These are phyloP conservation scores for Collariella sp. DNA, from an alignment of 495 filamentous ascomycete genomes.

Conservation along the genomic window DNA sequence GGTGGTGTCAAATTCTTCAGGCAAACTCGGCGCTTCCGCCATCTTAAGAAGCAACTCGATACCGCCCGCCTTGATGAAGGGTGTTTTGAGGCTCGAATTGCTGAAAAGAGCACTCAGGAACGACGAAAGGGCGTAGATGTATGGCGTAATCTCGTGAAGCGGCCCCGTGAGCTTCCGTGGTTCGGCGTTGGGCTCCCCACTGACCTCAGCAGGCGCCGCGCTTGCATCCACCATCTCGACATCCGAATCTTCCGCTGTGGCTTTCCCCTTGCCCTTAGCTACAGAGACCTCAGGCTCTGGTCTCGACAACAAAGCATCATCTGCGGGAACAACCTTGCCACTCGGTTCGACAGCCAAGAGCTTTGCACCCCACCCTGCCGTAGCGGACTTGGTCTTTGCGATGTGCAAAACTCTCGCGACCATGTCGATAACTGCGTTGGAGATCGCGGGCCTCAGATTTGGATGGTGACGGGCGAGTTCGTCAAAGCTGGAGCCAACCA, in stretches of 20 bases:
- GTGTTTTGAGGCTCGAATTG: slow-evolving; percentile 63
- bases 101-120: slow-evolving; percentile 73
- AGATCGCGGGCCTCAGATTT: slow-evolving; percentile 63
- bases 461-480: slow-evolving; percentile 94
- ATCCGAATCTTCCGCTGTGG: slow-evolving; percentile 36
- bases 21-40: slow-evolving; percentile 66
- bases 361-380: slow-evolving; percentile 66
- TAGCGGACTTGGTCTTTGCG: slow-evolving; percentile 56
- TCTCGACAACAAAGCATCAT: slow-evolving; percentile 25
- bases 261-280: slow-evolving; percentile 36
- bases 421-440: slow-evolving; percentile 75
- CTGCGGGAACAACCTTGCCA: slow-evolving; percentile 46
- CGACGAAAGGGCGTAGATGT: slow-evolving; percentile 61
- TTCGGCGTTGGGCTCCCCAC: neutral
- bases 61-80: slow-evolving; percentile 70
- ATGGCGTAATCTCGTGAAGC: slow-evolving; percentile 44
- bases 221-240: slow-evolving; percentile 51
- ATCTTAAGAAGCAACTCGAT: slow-evolving; percentile 80
- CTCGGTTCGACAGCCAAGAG: slow-evolving; percentile 54
- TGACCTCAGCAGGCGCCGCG: slow-evolving; percentile 1
- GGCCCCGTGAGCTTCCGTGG: neutral
- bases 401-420: slow-evolving; percentile 65
- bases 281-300: neutral
- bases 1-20: slow-evolving; percentile 63
- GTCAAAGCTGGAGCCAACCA: slow-evolving; percentile 78